These are phyloP conservation scores for Athelia sp. DNA, from an alignment of 1,284 basidiomycete species.

Conservation along the genomic window DNA sequence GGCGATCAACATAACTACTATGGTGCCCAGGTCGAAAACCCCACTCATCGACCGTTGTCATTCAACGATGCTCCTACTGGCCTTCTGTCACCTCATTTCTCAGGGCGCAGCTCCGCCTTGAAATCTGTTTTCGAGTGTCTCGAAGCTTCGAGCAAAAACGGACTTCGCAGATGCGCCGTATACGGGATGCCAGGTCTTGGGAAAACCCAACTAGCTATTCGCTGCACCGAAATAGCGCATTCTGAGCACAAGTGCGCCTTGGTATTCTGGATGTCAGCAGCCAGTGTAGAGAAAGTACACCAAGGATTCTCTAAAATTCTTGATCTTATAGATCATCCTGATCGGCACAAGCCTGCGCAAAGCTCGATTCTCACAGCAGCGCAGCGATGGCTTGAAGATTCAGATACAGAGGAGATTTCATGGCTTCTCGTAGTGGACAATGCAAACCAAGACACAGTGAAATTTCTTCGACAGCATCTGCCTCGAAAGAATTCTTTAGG, in stretches of 20 bases:
- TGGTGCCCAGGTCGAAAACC: background rate
- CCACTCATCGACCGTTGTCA: background rate
- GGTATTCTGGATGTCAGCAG: background rate
- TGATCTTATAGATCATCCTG: background rate
- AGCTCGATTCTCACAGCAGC: background rate
- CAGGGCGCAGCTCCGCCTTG: background rate
- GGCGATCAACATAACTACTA: too few relatives aligned
- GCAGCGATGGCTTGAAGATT: background rate
- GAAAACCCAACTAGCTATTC: background rate
- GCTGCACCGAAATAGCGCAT: background rate
- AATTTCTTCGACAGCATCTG: slow-evolving; percentile 2
- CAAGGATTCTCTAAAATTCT: background rate
- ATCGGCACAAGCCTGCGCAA: background rate
- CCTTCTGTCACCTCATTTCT: background rate
- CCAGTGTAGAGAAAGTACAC: background rate
- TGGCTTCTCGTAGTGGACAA: slow-evolving; percentile 1
- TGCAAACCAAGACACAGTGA: background rate
- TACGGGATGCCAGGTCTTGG: background rate
- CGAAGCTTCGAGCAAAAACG: background rate
- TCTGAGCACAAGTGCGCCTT: background rate
- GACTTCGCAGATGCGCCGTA: background rate
- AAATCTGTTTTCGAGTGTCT: background rate
- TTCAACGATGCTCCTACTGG: background rate
- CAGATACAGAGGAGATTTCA: background rate
- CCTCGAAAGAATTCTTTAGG: background rate